Evolutionary conservation across 352 stramenopile species (phyloP).

Genomic region (Globisporangium irregulare): DNA sequence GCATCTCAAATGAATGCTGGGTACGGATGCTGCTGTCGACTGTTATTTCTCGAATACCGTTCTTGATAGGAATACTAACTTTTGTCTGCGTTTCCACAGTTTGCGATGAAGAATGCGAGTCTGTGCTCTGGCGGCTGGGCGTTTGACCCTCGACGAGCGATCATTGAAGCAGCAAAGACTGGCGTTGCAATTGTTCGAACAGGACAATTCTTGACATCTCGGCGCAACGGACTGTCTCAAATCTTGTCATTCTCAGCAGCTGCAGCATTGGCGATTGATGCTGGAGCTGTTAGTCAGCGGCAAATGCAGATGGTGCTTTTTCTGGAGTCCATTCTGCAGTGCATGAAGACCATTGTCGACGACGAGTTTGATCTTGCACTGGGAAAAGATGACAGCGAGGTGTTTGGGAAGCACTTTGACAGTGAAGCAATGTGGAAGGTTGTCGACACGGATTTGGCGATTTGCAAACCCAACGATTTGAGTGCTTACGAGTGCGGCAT

Average conservation of each 20-base stretch:
- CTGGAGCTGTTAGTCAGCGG: slow-evolving; percentile 50
- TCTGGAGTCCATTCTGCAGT: slow-evolving; percentile 75
- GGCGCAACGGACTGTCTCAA: slow-evolving; percentile 31
- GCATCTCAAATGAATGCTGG: slow-evolving; percentile 82
- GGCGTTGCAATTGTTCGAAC: slow-evolving; percentile 69
- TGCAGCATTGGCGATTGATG: slow-evolving; percentile 38
- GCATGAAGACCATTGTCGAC: slow-evolving; percentile 72
- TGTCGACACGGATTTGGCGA: slow-evolving; percentile 51
- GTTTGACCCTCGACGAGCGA: slow-evolving; percentile 66
- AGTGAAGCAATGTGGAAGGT: slow-evolving; percentile 70
- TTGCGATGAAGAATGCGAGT: slow-evolving; percentile 80
- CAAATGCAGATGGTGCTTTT: slow-evolving; percentile 83
- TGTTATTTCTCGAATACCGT: not conserved
- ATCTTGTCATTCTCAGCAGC: slow-evolving; percentile 49
- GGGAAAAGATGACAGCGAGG: slow-evolving; percentile 66
- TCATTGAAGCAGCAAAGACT: slow-evolving; percentile 74
- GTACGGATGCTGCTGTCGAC: slow-evolving; percentile 20
- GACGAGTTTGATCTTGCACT: slow-evolving; percentile 66
- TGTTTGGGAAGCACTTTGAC: slow-evolving; percentile 73
- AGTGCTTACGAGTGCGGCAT: slow-evolving; percentile 63
- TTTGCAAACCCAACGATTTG: slow-evolving; percentile 19
- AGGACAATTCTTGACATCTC: slow-evolving; percentile 62
- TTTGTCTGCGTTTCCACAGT: slow-evolving; percentile 30
- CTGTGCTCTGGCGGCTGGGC: slow-evolving; percentile 59
- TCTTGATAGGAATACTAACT: not conserved